These are phyloP conservation scores for Podospora pseudopauciseta DNA, from an alignment of 495 filamentous ascomycete genomes.

Conservation along the genomic window DNA sequence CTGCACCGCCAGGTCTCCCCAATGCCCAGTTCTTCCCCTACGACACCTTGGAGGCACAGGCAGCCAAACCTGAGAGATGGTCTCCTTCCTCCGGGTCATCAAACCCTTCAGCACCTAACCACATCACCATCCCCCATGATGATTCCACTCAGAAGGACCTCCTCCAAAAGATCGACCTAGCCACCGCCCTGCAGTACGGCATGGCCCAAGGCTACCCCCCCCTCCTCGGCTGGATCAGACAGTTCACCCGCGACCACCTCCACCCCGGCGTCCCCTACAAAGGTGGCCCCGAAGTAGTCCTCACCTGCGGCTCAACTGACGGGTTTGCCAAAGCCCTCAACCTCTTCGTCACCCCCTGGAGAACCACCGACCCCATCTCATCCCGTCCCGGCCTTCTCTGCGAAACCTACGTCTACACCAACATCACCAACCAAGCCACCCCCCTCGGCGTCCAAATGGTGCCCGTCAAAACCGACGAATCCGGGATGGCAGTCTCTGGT, in stretches of 20 bases:
- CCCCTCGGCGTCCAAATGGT: constrained; percentile 70
- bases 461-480: constrained; percentile 68
- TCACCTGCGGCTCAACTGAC: constrained; percentile 80
- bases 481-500: constrained; percentile 68
- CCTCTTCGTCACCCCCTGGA: constrained; percentile 70
- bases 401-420: constrained; percentile 77
- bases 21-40: constrained; percentile 81
- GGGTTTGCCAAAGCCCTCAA: constrained; percentile 75
- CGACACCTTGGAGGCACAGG: constrained; percentile 81
- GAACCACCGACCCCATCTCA: constrained; percentile 58
- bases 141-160: constrained; percentile 50
- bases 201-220: constrained; percentile 71
- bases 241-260: constrained; percentile 71
- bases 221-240: constrained; percentile 67
- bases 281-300: constrained; percentile 67
- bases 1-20: constrained; percentile 59
- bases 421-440: constrained; percentile 59
- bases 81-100: constrained; percentile 47
- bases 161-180: constrained; percentile 69
- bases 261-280: constrained; percentile 77
- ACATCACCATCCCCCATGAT: constrained; percentile 65
- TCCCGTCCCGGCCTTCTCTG: constrained; percentile 68
- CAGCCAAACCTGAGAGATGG: constrained; percentile 68
- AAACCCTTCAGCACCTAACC: constrained; percentile 36
- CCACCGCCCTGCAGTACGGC: constrained; percentile 83